phyloP scores from a whole-genome alignment of 768 basidiomycete genomes.

The Lentinula guzmanii region DNA sequence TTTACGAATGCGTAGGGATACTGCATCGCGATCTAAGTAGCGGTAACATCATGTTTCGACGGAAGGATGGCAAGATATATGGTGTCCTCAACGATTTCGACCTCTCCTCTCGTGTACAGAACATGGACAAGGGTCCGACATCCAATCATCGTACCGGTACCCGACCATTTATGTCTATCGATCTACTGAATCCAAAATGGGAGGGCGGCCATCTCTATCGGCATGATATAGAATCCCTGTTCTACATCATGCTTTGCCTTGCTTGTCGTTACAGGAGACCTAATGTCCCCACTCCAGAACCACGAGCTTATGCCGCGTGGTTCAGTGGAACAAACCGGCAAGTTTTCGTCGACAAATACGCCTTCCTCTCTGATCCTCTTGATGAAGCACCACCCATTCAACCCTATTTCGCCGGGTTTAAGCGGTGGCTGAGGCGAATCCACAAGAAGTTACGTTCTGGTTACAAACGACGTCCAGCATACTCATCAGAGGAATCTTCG shows the following conservation, averaged over 20 bases:
- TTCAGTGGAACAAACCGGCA: not conserved
- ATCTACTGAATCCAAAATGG: not conserved
- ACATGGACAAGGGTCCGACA: not conserved
- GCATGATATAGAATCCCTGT: constrained; percentile 4
- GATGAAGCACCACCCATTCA: not conserved
- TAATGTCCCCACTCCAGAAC: too few species aligned
- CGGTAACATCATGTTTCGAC: constrained; percentile 9
- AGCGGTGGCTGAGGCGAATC: not conserved
- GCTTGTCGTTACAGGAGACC: not conserved
- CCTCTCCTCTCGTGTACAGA: not conserved
- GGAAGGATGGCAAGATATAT: constrained; percentile 7
- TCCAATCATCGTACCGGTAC: not conserved
- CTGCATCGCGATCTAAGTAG: not conserved
- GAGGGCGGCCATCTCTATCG: constrained; percentile 1
- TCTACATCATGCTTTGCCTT: not conserved
- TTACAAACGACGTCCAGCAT: too few species aligned
- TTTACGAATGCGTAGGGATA: constrained; percentile 6
- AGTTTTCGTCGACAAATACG: too few species aligned
- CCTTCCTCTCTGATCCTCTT: not conserved
- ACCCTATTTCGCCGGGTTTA: not conserved
- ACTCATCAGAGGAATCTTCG: too few species aligned
- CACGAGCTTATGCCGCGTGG: not conserved
- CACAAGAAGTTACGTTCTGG: too few species aligned
- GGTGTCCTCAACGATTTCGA: constrained; percentile 11
- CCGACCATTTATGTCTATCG: not conserved